Conservation (phyloP, 495 filamentous ascomycete genomes). For the Xylaria scruposa region DNA sequence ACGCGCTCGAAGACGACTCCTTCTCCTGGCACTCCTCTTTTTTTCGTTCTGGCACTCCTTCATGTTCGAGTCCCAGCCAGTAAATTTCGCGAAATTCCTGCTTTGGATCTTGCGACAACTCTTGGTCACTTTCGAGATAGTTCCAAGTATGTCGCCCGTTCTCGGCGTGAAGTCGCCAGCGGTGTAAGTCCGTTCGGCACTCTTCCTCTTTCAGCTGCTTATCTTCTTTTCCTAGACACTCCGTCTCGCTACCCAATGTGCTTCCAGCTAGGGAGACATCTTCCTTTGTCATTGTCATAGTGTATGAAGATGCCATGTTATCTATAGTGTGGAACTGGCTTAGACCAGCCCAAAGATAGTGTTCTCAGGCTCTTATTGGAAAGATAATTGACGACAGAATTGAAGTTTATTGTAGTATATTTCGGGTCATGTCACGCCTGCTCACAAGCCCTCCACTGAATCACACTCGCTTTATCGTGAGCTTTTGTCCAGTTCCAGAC, state of each 20-base stretch:
- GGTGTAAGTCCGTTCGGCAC: constrained; percentile 64
- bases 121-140: constrained; percentile 73
- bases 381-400: neutral
- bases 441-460: neutral
- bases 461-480: neutral
- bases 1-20: neutral
- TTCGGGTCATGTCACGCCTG: neutral
- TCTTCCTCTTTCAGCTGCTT: neutral
- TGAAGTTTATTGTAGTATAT: neutral
- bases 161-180: constrained; percentile 77
- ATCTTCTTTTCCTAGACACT: neutral
- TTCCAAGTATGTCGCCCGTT: constrained; percentile 81
- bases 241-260: neutral
- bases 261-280: constrained; percentile 3
- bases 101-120: constrained; percentile 66
- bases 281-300: constrained; percentile 3
- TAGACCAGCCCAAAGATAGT: neutral
- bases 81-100: constrained; percentile 75
- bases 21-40: neutral
- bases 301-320: neutral
- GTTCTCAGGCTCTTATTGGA: neutral
- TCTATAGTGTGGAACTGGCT: neutral
- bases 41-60: neutral
- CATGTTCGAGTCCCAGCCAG: constrained; percentile 62
- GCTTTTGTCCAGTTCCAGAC: neutral